Evolutionary conservation across 2,329 filamentous ascomycete genomes (phyloP), one percentile per base, ranked within the genome.

Genomic region (Huntiella moniliformis): DNA sequence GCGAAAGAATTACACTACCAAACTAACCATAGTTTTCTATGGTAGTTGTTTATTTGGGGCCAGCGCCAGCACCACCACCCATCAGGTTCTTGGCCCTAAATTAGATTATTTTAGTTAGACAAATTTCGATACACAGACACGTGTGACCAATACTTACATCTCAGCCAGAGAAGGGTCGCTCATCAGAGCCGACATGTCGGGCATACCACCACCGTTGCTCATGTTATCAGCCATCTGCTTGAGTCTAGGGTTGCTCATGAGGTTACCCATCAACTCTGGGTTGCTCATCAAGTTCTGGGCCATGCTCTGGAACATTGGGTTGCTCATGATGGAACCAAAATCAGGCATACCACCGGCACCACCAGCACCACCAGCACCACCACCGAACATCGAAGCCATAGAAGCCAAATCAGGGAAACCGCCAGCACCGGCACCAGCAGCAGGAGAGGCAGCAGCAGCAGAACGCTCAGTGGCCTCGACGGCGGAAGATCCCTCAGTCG

Each of bases 261-360:
- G 64, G 63, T 84, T 94, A 59, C 70, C 73, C 76, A 96, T 81
- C 68, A 87, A 77, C 7, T 93, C 83, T 0, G 91, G 91, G 66
- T 98, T 95, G 65, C 77, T 85, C 91, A 96, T 96, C 47, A 98
- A 64, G 63, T 85, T 94, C 68, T 95, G 85, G 4, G 91, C 91
- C 86, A 96, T 95, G 65, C 74, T 82, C 43, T 86, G 77, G 66
- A 98, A 93, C 91, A 96, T 96, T 47, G 91, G 91, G 67, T 96
- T 98, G 68, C 70, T 86, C 86, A 96, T 93, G 61, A 98, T 78
- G 52, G 75, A 74, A 52, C 75, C 65, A 17, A 98, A 68, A 61
- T 96, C 88, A 10, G 87, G 86, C 82, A 94, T 91, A 46, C 83
- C 84, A 44, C 80, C 80, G 5, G 67, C 77, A 15, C 72, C 78